A percentile compares a stretch with the other conserved stretches of the same genome.
phyloP scores from a whole-genome alignment of 495 filamentous ascomycete genomes.

The Hyphodiscus hymeniophilus region DNA sequence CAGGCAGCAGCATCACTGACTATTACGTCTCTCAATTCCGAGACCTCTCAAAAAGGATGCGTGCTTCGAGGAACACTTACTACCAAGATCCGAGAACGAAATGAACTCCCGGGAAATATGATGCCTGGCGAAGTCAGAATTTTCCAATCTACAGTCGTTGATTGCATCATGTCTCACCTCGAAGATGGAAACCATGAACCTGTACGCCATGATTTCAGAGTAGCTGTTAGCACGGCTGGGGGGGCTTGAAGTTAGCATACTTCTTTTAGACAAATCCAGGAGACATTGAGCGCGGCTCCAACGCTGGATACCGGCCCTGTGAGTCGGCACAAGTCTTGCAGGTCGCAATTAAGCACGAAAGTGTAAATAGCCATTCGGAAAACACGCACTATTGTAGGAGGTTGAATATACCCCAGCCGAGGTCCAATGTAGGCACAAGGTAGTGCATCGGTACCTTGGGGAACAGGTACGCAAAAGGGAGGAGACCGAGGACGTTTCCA shows the following conservation, averaged over 20 bases:
- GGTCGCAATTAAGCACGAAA: too few species aligned
- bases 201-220: slow-evolving; percentile 43
- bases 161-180: slow-evolving; percentile 21
- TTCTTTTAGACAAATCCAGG: too few species aligned
- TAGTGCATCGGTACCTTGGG: slow-evolving; percentile 46
- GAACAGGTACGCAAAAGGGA: slow-evolving; percentile 52
- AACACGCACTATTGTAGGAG: slow-evolving; percentile 41
- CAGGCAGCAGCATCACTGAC: too few species aligned
- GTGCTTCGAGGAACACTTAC: too few species aligned
- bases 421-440: slow-evolving; percentile 49
- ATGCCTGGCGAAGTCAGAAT: slow-evolving; percentile 2
- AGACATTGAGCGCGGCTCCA: too few species aligned
- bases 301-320: too few species aligned
- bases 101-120: slow-evolving; percentile 40
- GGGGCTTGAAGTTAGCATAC: too few species aligned
- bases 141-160: too few species aligned
- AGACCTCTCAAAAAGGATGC: too few species aligned
- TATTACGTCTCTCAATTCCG: too few species aligned
- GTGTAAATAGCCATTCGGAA: too few species aligned
- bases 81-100: slow-evolving; percentile 46
- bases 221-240: slow-evolving; percentile 37
- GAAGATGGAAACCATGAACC: slow-evolving; percentile 51
- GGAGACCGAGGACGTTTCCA: slow-evolving; percentile 55
- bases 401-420: slow-evolving; percentile 47
- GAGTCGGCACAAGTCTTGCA: too few species aligned